A percentile compares a stretch with the other conserved stretches of the same genome.
phyloP scores from a whole-genome alignment of 73 alveolate genomes.

The Breviolum minutum region DNA sequence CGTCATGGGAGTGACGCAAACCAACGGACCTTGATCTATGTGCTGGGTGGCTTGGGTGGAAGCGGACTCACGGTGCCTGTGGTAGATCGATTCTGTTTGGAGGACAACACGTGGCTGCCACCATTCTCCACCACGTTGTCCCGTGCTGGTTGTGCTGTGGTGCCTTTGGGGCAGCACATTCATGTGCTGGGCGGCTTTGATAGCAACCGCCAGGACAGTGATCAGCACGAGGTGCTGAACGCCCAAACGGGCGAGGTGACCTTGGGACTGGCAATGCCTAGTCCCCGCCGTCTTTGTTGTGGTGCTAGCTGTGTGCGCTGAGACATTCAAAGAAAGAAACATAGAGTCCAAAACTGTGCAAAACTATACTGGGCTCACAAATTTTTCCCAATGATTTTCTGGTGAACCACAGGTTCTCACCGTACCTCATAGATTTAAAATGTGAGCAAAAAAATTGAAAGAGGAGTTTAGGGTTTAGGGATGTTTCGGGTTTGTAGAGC shows the following conservation, averaged over 20 bases:
- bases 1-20: neutral
- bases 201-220: constrained; percentile 71
- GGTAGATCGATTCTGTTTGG: constrained; percentile 67
- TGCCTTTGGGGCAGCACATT: constrained; percentile 27
- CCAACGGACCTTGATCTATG: neutral
- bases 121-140: constrained; percentile 32
- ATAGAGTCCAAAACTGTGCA: too few relatives aligned
- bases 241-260: constrained; percentile 28
- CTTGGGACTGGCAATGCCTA: neutral
- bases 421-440: too few relatives aligned
- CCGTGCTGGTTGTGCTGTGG: constrained; percentile 65
- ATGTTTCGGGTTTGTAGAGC: too few relatives aligned
- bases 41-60: constrained; percentile 69
- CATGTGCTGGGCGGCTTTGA: constrained; percentile 94
- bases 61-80: constrained; percentile 70
- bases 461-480: too few relatives aligned
- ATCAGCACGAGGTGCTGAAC: constrained; percentile 64
- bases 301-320: constrained; percentile 63
- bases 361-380: too few relatives aligned
- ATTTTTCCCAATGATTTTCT: too few relatives aligned
- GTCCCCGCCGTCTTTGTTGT: constrained; percentile 33
- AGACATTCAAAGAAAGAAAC: neutral
- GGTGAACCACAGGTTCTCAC: too few relatives aligned
- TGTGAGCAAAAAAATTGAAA: too few relatives aligned
- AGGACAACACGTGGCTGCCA: constrained; percentile 62